A percentile compares a stretch with the other conserved stretches of the same genome.
These are phyloP conservation scores for Fusarium caatingaense DNA, from an alignment of 2,329 filamentous ascomycete genomes.

Conservation along the genomic window DNA sequence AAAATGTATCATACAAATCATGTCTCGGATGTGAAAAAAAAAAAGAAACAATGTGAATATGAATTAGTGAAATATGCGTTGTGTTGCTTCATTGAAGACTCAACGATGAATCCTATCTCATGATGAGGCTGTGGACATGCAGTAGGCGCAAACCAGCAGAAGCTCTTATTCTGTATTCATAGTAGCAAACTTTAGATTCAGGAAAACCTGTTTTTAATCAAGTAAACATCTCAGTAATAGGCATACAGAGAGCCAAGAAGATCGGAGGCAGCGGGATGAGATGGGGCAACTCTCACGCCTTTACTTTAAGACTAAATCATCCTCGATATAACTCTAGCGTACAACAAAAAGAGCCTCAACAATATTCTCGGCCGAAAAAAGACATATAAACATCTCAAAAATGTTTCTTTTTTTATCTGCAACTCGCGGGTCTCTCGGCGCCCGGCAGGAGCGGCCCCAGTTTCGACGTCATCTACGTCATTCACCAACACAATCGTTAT, in stretches of 20 bases:
- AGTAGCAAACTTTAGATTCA: too few species aligned
- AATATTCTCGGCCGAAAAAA: neutral
- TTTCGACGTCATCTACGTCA: constrained; percentile 40
- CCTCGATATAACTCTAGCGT: neutral
- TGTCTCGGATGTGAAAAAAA: rapidly evolving
- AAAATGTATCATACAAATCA: neutral
- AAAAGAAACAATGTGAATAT: rapidly evolving
- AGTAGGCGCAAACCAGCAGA: neutral
- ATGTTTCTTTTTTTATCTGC: neutral
- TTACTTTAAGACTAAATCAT: neutral
- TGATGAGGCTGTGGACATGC: too few species aligned
- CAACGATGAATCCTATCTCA: neutral
- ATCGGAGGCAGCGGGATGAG: neutral
- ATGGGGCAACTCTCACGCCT: neutral
- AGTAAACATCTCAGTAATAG: rapidly evolving
- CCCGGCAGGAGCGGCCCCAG: constrained; percentile 1
- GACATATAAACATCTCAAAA: neutral
- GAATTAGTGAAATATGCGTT: neutral
- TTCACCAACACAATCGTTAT: constrained; percentile 4
- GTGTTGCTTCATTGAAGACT: neutral
- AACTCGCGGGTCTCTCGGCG: neutral
- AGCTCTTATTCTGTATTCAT: neutral
- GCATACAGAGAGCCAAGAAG: neutral
- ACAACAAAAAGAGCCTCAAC: neutral
- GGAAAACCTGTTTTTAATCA: neutral